A percentile compares a stretch with the other conserved stretches of the same genome.
phyloP scores from a whole-genome alignment of 106 monocot species.

The Phalaenopsis aphrodite region DNA sequence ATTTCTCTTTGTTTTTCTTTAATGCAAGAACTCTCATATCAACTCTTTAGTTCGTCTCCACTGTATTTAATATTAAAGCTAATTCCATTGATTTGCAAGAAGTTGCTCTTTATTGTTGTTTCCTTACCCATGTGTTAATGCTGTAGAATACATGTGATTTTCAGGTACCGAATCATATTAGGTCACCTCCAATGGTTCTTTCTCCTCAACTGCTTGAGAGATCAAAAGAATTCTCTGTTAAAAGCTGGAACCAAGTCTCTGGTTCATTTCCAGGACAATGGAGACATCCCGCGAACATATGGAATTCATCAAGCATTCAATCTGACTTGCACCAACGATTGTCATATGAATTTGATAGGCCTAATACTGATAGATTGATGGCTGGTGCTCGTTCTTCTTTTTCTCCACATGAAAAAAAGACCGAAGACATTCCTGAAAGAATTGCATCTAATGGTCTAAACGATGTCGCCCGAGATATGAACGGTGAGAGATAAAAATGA shows the following conservation, averaged over 20 bases:
- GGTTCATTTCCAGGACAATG: slow-evolving; percentile 66
- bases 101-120: background rate
- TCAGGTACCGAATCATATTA: slow-evolving; percentile 48
- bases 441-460: slow-evolving; percentile 18
- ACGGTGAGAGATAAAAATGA: slow-evolving; percentile 27
- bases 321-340: slow-evolving; percentile 81
- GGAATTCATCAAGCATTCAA: slow-evolving; percentile 51
- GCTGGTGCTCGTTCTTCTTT: slow-evolving; percentile 37
- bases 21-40: background rate
- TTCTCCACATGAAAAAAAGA: slow-evolving; percentile 40
- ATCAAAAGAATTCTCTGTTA: slow-evolving; percentile 42
- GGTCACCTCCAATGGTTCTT: slow-evolving; percentile 36
- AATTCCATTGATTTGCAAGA: background rate
- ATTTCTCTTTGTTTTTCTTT: background rate
- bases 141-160: slow-evolving; percentile 3
- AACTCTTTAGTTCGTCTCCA: background rate
- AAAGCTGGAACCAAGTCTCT: slow-evolving; percentile 53
- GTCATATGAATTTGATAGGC: slow-evolving; percentile 80
- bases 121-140: background rate
- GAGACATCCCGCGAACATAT: slow-evolving; percentile 57
- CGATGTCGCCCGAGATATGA: slow-evolving; percentile 37
- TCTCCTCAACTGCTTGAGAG: slow-evolving; percentile 37
- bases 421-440: slow-evolving; percentile 40
- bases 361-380: slow-evolving; percentile 41
- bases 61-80: background rate